Percentiles rank a stretch among this genome's conserved stretches.
These are phyloP conservation scores for Venturia carpophila DNA, from an alignment of 2,329 filamentous ascomycete genomes.

Conservation along the genomic window DNA sequence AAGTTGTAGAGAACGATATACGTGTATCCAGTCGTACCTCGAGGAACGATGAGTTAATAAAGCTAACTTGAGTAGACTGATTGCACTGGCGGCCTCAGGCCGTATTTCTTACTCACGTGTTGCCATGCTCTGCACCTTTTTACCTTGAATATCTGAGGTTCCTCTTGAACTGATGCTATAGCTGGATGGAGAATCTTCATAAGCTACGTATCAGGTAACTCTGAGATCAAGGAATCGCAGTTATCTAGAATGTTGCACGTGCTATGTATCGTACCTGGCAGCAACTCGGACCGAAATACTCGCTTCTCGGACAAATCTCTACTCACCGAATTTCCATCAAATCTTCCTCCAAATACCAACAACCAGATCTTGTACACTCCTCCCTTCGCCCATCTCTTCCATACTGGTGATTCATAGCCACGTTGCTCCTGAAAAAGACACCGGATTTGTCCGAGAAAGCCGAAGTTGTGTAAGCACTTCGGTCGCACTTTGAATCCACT, in stretches of 20 bases:
- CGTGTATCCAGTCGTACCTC: too few relatives aligned
- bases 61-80: too few relatives aligned
- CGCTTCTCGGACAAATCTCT: not conserved
- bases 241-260: not conserved
- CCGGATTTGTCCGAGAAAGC: not conserved
- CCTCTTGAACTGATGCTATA: too few relatives aligned
- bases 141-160: too few relatives aligned
- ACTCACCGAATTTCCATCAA: not conserved
- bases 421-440: not conserved
- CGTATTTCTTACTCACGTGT: too few relatives aligned
- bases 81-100: too few relatives aligned
- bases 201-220: not conserved
- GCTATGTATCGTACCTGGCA: not conserved
- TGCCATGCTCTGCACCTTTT: too few relatives aligned
- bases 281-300: too few relatives aligned
- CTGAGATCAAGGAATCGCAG: not conserved
- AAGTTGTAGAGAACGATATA: too few relatives aligned
- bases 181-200: not conserved
- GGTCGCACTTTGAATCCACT: not conserved
- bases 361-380: not conserved
- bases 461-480: not conserved
- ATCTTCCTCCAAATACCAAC: not conserved
- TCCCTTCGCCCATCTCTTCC: not conserved
- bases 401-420: not conserved
- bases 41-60: too few relatives aligned